Evolutionary conservation across 2,329 filamentous ascomycete genomes (phyloP), one percentile per base, ranked within the genome.

Genomic region (Dendrostoma leiphaemia): DNA sequence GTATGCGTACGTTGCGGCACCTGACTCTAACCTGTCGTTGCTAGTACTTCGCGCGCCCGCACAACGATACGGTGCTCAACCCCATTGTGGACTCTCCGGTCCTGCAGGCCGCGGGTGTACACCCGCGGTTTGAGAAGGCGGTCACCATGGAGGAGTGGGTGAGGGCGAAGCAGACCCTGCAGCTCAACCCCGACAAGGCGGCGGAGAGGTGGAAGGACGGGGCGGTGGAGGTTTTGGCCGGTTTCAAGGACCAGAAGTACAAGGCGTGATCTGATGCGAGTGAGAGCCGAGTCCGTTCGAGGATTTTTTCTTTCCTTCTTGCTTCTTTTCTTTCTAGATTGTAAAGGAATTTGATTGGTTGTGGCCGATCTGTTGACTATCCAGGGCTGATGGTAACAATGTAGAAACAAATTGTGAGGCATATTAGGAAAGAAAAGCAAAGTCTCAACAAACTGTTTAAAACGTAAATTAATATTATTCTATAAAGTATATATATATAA

Each of bases 231-330:
- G 19, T 44, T 12, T 17, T 44, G 40, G 40, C 40, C 29, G 40
- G 40, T 4, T 44, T 44, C 15, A 44, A 17, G 6, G 40, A 44
- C 23, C 28, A 29, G 24, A 44, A 28, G 23, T 44, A 44, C 23
- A 44, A 44, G 12, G 40, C 40, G n/a, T 44, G 40, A 44, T n/a
- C n/a, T n/a, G n/a, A n/a, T n/a, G n/a, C n/a, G 23, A 60, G 75
- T 12, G 74, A 79, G 51, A 70, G 79, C 0, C 67, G 79, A 3
- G 78, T n/a, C n/a, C n/a, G n/a, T n/a, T n/a, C n/a, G n/a, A n/a
- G n/a, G n/a, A n/a, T n/a, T n/a, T n/a, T n/a, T n/a, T n/a, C n/a
- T n/a, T n/a, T n/a, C n/a, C n/a, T n/a, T n/a, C n/a, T n/a, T n/a
- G n/a, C n/a, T n/a, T n/a, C n/a, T n/a, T n/a, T n/a, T n/a, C n/a